Percentiles rank a stretch among this genome's conserved stretches.
Conservation (phyloP, 1,139 yeast genomes). For the Suhomyces maxii region DNA sequence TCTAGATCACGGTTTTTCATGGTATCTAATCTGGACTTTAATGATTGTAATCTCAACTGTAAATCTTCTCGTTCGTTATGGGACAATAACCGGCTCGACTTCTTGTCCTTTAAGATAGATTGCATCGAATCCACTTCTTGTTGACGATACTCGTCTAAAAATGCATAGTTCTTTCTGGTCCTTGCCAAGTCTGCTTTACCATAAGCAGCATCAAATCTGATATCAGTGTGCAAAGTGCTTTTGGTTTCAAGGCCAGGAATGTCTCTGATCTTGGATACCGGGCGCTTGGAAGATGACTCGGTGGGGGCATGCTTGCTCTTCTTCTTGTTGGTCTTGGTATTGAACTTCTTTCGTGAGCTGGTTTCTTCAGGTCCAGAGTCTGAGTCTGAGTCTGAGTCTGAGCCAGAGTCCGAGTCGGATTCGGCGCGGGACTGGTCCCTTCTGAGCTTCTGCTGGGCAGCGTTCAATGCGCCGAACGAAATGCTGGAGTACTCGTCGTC, state of each 20-base stretch:
- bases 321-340: conserved; percentile 19
- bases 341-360: conserved; percentile 6
- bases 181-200: conserved; percentile 75
- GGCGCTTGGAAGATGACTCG: conserved; percentile 68
- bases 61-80: conserved; percentile 54
- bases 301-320: conserved; percentile 77
- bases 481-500: conserved; percentile 36
- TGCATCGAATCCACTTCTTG: conserved; percentile 66
- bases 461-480: conserved; percentile 18
- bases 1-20: conserved; percentile 77
- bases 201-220: conserved; percentile 85
- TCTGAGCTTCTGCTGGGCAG: conserved; percentile 43
- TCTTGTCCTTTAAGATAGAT: conserved; percentile 55
- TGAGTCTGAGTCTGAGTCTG: conserved; percentile 11
- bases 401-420: conserved; percentile 15
- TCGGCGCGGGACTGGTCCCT: conserved; percentile 13
- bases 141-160: conserved; percentile 81
- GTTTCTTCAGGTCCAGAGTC: conserved; percentile 18
- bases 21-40: conserved; percentile 75
- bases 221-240: conserved; percentile 62
- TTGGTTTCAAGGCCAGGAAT: conserved; percentile 60
- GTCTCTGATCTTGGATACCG: conserved; percentile 68
- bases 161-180: conserved; percentile 75
- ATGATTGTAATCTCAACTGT: conserved; percentile 54
- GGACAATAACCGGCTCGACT: conserved; percentile 43